Base-by-base conservation (phyloP, 116 monocot genomes). In the Trichopus zeylanicus region DNA sequence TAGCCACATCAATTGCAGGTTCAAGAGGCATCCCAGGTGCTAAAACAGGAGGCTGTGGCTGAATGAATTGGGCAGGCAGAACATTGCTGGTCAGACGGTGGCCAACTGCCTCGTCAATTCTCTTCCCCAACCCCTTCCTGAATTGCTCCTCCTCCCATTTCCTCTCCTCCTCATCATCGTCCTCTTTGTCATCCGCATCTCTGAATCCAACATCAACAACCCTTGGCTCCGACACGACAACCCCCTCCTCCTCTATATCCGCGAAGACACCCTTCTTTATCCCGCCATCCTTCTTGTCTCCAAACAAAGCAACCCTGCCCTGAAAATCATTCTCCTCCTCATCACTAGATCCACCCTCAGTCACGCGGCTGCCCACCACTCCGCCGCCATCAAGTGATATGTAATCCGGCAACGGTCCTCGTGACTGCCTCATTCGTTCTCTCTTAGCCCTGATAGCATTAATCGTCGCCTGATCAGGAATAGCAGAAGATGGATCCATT, bases 331-430 rank as follows among this genome's bases (percentile, higher is more conserved):
- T 51, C 15, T 86, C 91, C 53, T 97, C 97, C 26, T 98, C 98
- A 60, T 88, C 98, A 46, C 92, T 91, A 0, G 88, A 91, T 5
- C 76, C 91, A 28, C 71, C 81, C 23, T 47, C 65, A 29, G 61
- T 38, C 19, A 47, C 64, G 20, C 76, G 67, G 35, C 70, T 80
- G 23, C 71, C 74, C 19, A 78, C 26, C 26, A 78, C 76, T 22
- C 86, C 83, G 21, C 83, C 76, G 3, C 70, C 69, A 64, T 98
- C 98, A 32, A 98, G 71, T 0, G 88, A 84, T 29, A 98, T 98
- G 55, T 73, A 98, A 66, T 98, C 98, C 0, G 91, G 80, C 2
- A 71, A 70, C 2, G 80, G 72, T 3, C 62, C 73, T 2, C 78
- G 79, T 0, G 73, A 67, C 55, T 88, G 81, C 62, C 85, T 68